These are phyloP conservation scores for Pleurostoma richardsiae DNA, from an alignment of 2,329 filamentous ascomycete species.

Conservation along the genomic window DNA sequence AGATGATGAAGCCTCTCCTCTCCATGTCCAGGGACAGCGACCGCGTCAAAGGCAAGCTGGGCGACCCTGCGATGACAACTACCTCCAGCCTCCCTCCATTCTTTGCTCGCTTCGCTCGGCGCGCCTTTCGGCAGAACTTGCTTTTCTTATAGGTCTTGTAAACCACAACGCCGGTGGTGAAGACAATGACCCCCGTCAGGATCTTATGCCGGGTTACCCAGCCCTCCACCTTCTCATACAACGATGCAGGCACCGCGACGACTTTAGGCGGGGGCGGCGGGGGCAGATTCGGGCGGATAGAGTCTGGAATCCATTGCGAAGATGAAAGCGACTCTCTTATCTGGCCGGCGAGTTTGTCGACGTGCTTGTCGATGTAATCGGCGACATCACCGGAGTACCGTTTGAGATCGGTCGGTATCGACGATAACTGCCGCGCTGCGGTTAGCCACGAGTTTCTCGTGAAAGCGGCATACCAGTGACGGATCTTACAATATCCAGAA, in stretches of 20 bases:
- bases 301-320: conserved; percentile 68
- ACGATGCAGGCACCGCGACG: conserved; percentile 20
- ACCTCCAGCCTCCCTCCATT: conserved; percentile 89
- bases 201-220: conserved; percentile 73
- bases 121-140: conserved; percentile 58
- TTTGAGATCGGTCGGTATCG: conserved; percentile 58
- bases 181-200: conserved; percentile 64
- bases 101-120: conserved; percentile 71
- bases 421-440: conserved; percentile 36
- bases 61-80: conserved; percentile 80
- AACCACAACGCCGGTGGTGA: conserved; percentile 62
- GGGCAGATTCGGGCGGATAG: conserved; percentile 55
- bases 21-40: conserved; percentile 84
- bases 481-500: conserved; percentile 11
- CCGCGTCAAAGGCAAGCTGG: conserved; percentile 75
- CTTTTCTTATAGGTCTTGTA: conserved; percentile 46
- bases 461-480: not conserved
- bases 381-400: conserved; percentile 69
- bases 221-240: conserved; percentile 54
- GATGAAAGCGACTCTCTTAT: conserved; percentile 66
- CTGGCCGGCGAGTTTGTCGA: conserved; percentile 68
- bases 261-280: conserved; percentile 33
- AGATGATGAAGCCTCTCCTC: conserved; percentile 87
- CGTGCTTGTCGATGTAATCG: conserved; percentile 73
- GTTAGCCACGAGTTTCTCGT: not conserved